These are phyloP conservation scores for Lenzites betulinus DNA, from an alignment of 768 basidiomycete genomes.

Conservation along the genomic window DNA sequence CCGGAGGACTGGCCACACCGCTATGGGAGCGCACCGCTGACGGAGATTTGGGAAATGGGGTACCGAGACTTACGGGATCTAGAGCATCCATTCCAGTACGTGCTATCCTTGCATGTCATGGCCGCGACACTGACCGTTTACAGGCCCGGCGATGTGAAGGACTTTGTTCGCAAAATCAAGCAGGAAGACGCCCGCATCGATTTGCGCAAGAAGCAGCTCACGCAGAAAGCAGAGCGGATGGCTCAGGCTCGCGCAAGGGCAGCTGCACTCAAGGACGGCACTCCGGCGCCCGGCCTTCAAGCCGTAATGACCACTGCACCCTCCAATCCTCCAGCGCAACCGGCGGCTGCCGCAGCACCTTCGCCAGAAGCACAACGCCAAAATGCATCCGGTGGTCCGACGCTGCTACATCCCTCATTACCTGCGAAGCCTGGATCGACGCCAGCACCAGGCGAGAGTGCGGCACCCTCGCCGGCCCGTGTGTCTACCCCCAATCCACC, in stretches of 20 bases:
- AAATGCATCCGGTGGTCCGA: conserved; percentile 36
- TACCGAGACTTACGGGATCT: conserved; percentile 65
- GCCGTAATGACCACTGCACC: conserved; percentile 6
- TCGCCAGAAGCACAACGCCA: conserved; percentile 22
- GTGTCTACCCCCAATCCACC: conserved; percentile 29
- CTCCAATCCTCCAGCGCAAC: not conserved
- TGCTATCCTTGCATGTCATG: conserved; percentile 16
- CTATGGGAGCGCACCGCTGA: conserved; percentile 69
- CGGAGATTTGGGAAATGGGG: conserved; percentile 85
- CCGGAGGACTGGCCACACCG: conserved; percentile 64
- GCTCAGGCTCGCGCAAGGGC: conserved; percentile 46
- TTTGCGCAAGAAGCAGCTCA: conserved; percentile 45
- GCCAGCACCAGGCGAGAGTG: conserved; percentile 25
- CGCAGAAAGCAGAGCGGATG: conserved; percentile 39
- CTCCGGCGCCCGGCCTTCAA: conserved; percentile 4
- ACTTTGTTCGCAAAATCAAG: conserved; percentile 72
- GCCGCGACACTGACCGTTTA: conserved; percentile 1
- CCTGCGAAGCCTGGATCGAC: conserved; percentile 66
- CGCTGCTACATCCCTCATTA: conserved; percentile 66
- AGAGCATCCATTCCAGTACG: conserved; percentile 67
- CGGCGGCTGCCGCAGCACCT: conserved; percentile 10
- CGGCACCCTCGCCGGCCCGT: conserved; percentile 33
- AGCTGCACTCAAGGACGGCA: conserved; percentile 27
- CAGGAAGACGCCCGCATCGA: conserved; percentile 65
- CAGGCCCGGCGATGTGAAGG: conserved; percentile 74